Base-by-base conservation (phyloP, 768 basidiomycete genomes). In the Mycena kentingensis region DNA sequence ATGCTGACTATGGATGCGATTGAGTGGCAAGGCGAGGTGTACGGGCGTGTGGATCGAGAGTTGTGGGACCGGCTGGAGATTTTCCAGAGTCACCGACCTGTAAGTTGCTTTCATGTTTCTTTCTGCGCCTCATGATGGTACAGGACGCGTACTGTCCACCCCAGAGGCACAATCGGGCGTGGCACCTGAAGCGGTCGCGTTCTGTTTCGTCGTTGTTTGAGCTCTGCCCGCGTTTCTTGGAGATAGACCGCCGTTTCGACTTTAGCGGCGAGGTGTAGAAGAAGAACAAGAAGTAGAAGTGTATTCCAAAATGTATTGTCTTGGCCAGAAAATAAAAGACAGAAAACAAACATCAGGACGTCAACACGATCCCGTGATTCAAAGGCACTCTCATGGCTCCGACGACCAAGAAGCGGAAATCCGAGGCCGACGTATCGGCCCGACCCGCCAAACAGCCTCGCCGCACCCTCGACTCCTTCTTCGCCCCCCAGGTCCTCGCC, bases 151-250 rank as follows among this genome's bases (percentile, higher is more conserved):
- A 68, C 47, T 60, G 58, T 38, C 74, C 73, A 5, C 65, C 64
- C 1, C 57, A 64, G 48, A 68, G 70, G 51, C 73, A 75, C 52
- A 60, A 67, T 46, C 61, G 69, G 27, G 70, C 59, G 16, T 76
- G 74, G 75, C 67, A 69, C 57, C 67, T 74, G 45, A 76, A 75
- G 53, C 68, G 69, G 24, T 73, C 73, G 5, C 70, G 73, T 32
- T 74, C 74, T 25, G 56, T 71, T 27, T 63, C 65, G 3, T 70
- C 65, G 47, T 52, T 76, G 34, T 69, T 68, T 24, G 74, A 76
- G 58, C 64, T 75, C 36, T 60, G 74, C 36, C 27, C 51, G n/a
- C n/a, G n/a, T 28, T 12, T 24, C 5, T 42, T 26, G 12, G 7
- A 26, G 24, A 42, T 42, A 5, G 11, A 24, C 8, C n/a, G 11